Percentiles rank a stretch among this genome's conserved stretches.
Conservation (phyloP, 352 stramenopile genomes). For the Phytophthora ohioensis region DNA sequence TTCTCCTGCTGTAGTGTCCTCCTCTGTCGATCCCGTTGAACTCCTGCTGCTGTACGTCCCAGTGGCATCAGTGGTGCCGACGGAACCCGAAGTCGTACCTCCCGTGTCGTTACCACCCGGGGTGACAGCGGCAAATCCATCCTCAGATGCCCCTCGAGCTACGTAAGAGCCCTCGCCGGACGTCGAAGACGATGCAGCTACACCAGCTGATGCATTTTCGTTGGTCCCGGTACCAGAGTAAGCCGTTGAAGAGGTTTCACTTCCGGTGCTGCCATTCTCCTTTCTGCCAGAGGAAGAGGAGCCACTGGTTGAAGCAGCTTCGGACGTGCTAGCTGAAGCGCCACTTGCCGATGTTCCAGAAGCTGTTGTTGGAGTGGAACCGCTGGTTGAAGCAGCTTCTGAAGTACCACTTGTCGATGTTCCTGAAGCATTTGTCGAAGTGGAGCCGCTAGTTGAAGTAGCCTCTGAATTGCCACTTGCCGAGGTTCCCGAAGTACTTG, state of each 20-base stretch:
- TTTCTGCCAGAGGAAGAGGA: not conserved
- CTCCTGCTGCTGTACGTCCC: constrained; percentile 21
- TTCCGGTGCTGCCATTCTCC: constrained; percentile 4
- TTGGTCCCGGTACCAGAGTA: not conserved
- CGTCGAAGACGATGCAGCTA: not conserved
- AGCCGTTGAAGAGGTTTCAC: constrained; percentile 1
- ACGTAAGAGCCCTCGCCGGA: constrained; percentile 12
- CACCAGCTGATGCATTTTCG: constrained; percentile 13
- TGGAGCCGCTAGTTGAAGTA: constrained; percentile 2
- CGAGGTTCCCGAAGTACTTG: no score
- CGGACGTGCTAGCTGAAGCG: constrained; percentile 7
- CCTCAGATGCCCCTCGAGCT: constrained; percentile 9
- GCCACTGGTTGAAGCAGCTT: constrained; percentile 7
- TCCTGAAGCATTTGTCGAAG: constrained; percentile 1
- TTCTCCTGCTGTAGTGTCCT: constrained; percentile 6
- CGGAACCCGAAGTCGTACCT: constrained; percentile 3
- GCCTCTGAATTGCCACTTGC: no score
- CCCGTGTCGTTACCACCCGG: not conserved
- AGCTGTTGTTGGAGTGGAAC: not conserved
- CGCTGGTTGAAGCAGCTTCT: constrained; percentile 4
- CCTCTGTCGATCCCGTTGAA: constrained; percentile 9
- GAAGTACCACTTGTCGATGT: not conserved
- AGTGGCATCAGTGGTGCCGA: constrained; percentile 13
- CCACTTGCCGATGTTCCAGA: not conserved
- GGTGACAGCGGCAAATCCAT: not conserved